Base-by-base conservation (phyloP, 306 rosid species). In the Canavalia ensiformis region DNA sequence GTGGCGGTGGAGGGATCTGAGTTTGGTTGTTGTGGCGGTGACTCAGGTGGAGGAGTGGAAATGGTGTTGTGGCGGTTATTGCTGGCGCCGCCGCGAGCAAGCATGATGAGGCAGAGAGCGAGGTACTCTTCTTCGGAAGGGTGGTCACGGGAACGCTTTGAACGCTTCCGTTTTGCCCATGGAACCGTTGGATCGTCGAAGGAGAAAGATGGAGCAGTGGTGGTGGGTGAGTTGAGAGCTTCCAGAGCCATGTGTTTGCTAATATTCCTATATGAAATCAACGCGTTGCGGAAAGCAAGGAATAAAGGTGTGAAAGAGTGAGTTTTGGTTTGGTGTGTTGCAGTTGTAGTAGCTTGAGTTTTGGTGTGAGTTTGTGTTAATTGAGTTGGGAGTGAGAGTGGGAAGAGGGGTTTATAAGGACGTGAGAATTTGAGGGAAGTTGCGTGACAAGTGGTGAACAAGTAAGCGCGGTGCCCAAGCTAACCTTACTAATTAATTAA, bases 31-130 rank as follows among this genome's bases (percentile, higher is more conserved):
- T 18, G 25, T 18, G 25, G 25, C 41, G 41, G 41, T 37, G 41
- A 37, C 4, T 37, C 41, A 4, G 64, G 85, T 3, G 69, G 73
- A 12, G 79, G 46, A 29, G 80, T 8, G 35, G 79, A 39, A 29
- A 78, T 8, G 35, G 45, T 11, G 74, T 9, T 5, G 80, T 7
- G 10, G 25, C 5, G 72, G 71, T 42, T 29, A 64, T 25, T 5
- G 62, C 60, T 0, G 77, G 57, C 0, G 50, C 10, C 18, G 29
- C 83, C 68, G 3, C 94, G 97, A 71, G 99, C 97, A 8, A 95
- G 99, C 98, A 95, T 95, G 93, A 95, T 86, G 83, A 95, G 96
- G 81, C 99, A 95, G 85, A 91, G 81, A 46, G 99, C 98, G 9
- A 95, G 95, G 41, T 95, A 95, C 87, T 95, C 99, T 73, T 95